A percentile compares a stretch with the other conserved stretches of the same genome.
Evolutionary conservation across 768 basidiomycete genomes (phyloP).

Genomic region (Russula dissimulans): DNA sequence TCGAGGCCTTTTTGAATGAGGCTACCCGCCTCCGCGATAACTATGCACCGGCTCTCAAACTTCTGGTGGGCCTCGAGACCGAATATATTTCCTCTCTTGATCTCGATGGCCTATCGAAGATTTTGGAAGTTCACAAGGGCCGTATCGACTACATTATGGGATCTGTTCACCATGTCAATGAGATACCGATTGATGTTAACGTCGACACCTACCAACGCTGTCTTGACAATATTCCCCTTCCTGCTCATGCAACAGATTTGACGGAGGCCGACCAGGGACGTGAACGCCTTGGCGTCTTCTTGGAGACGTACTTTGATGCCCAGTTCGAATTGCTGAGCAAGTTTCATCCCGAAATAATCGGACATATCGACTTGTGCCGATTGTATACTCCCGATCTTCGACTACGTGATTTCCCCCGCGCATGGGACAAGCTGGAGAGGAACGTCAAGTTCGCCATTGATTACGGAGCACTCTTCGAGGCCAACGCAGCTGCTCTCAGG

Average conservation of each 20-base stretch:
- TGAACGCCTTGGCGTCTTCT: constrained; percentile 37
- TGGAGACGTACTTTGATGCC: constrained; percentile 73
- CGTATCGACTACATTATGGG: constrained; percentile 86
- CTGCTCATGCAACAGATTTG: constrained; percentile 22
- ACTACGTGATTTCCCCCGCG: constrained; percentile 47
- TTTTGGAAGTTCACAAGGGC: constrained; percentile 40
- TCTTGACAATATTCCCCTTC: constrained; percentile 34
- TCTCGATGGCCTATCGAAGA: constrained; percentile 43
- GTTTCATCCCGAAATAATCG: constrained; percentile 81
- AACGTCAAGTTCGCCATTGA: constrained; percentile 63
- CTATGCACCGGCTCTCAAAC: constrained; percentile 56
- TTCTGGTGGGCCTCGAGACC: constrained; percentile 89
- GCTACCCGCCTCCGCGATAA: constrained; percentile 62
- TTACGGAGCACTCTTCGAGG: constrained; percentile 90
- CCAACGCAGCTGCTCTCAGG: constrained; percentile 86
- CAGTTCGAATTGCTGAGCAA: constrained; percentile 64
- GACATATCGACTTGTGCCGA: constrained; percentile 89
- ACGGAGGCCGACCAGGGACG: constrained; percentile 22
- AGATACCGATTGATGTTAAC: constrained; percentile 90
- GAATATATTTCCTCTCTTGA: constrained; percentile 73
- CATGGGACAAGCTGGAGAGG: constrained; percentile 57
- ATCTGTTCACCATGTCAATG: constrained; percentile 84
- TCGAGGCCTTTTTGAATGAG: constrained; percentile 64
- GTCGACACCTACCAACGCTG: constrained; percentile 54
- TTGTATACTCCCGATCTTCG: constrained; percentile 62